phyloP scores from a whole-genome alignment of 805 yeast genomes.

The Candida tibetensis region DNA sequence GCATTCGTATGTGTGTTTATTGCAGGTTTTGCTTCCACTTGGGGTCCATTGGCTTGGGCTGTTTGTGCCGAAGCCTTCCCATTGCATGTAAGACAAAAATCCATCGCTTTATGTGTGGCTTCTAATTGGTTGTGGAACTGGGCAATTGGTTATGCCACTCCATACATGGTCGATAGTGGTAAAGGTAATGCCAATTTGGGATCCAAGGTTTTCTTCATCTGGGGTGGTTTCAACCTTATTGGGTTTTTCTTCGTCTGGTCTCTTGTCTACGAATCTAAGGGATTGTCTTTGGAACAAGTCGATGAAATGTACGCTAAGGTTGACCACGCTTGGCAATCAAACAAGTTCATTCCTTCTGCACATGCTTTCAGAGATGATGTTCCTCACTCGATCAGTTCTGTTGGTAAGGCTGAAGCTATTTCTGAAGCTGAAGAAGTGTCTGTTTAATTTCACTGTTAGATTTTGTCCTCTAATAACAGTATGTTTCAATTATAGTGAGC shows the following conservation, averaged over 20 bases:
- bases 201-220: conserved; percentile 40
- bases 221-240: conserved; percentile 40
- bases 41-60: conserved; percentile 43
- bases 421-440: conserved; percentile 30
- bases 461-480: no score
- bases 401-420: conserved; percentile 23
- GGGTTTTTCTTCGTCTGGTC: conserved; percentile 33
- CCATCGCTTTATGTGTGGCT: conserved; percentile 39
- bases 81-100: conserved; percentile 38
- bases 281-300: conserved; percentile 41
- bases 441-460: conserved; percentile 13
- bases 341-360: conserved; percentile 28
- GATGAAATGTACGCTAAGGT: conserved; percentile 38
- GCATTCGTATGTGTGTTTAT: conserved; percentile 40
- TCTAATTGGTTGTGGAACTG: conserved; percentile 44
- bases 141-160: conserved; percentile 41
- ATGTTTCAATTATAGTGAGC: no score
- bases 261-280: conserved; percentile 40
- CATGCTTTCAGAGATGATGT: conserved; percentile 34
- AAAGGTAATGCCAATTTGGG: conserved; percentile 39
- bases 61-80: conserved; percentile 37
- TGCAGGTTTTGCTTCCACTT: conserved; percentile 41
- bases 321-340: conserved; percentile 33
- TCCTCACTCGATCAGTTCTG: conserved; percentile 13
- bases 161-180: conserved; percentile 41